Base-by-base conservation (phyloP, 2,329 filamentous ascomycete species). In the Xylariaceae sp. region DNA sequence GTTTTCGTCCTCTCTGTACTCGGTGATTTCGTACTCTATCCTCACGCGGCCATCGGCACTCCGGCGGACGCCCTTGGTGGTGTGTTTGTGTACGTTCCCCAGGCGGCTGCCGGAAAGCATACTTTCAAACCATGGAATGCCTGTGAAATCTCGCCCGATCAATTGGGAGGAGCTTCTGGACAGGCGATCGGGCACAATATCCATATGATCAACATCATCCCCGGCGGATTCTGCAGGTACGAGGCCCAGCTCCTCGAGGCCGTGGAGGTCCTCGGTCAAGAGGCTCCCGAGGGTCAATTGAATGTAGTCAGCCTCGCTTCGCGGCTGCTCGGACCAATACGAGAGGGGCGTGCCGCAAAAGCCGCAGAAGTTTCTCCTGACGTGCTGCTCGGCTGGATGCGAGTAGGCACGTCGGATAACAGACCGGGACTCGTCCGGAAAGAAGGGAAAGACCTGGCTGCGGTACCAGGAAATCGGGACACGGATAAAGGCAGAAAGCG, bases 321-420 rank as follows among this genome's bases (percentile, higher is more conserved):
- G 63, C 0, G 83, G 82, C 16, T 75, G 60, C 57, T 94, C 88
- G 29, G 78, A 81, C 87, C 87, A 94, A 48, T 81, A 86, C 0
- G 81, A 82, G 34, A 95, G 65, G 10, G 84, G 83, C 0, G 88
- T 94, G 33, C 89, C 89, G 56, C 89, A 94, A 63, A 83, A 93
- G 16, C 89, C 89, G 60, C 89, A 95, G 59, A 95, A 95, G 46
- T 87, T 75, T 31, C 85, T 77, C 54, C 82, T 77, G 1, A 75
- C 67, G 47, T 72, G 62, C 32, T 70, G 67, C 33, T 73, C 71
- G 46, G 67, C 61, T 3, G 66, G 67, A 15, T 79, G 72, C 8
- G 75, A 75, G 57, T 84, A 88, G 30, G 72, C 68, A 25, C 80
- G 74, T 36, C 75, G 77, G 53, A 88, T 88, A 32, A 67, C 65